phyloP scores from a whole-genome alignment of 768 basidiomycete genomes.

The Ramaria sp. region DNA sequence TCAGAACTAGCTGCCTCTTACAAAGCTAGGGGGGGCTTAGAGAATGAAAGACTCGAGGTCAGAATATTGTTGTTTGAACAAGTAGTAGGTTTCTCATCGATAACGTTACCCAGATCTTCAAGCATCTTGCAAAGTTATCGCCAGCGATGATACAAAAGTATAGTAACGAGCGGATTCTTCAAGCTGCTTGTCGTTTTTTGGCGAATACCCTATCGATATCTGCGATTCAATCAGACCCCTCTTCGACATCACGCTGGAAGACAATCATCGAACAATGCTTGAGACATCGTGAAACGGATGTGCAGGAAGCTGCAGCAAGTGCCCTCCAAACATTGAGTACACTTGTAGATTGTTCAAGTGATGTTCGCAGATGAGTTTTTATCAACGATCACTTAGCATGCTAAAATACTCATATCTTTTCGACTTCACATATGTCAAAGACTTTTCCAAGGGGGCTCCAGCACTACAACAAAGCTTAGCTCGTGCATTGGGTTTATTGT shows the following conservation, averaged over 20 bases:
- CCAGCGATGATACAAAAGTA: slow-evolving; percentile 48
- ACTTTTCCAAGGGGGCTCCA: slow-evolving; percentile 41
- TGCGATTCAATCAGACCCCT: slow-evolving; percentile 34
- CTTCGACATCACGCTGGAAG: slow-evolving; percentile 51
- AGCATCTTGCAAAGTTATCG: slow-evolving; percentile 43
- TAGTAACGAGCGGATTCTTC: slow-evolving; percentile 60
- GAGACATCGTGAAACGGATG: slow-evolving; percentile 48
- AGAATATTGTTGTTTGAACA: slow-evolving; percentile 17
- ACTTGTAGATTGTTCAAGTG: slow-evolving; percentile 49
- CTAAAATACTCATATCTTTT: slow-evolving; percentile 8
- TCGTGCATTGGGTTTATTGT: slow-evolving; percentile 52
- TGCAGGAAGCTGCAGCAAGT: slow-evolving; percentile 68
- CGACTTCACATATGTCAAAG: slow-evolving; percentile 45
- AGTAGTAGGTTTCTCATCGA: background rate
- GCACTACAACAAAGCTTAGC: slow-evolving; percentile 65
- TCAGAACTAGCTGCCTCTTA: slow-evolving; percentile 62
- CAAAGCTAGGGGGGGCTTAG: slow-evolving; percentile 21
- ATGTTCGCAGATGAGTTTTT: slow-evolving; percentile 63
- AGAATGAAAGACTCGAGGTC: slow-evolving; percentile 22
- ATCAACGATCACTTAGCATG: background rate
- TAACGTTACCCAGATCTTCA: slow-evolving; percentile 45
- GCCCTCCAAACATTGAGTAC: slow-evolving; percentile 63
- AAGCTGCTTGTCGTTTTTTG: slow-evolving; percentile 64
- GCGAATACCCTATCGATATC: slow-evolving; percentile 47
- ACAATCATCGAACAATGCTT: slow-evolving; percentile 60